A percentile compares a stretch with the other conserved stretches of the same genome.
Conservation (phyloP, 2,329 filamentous ascomycete genomes). For the Meredithiella fracta region DNA sequence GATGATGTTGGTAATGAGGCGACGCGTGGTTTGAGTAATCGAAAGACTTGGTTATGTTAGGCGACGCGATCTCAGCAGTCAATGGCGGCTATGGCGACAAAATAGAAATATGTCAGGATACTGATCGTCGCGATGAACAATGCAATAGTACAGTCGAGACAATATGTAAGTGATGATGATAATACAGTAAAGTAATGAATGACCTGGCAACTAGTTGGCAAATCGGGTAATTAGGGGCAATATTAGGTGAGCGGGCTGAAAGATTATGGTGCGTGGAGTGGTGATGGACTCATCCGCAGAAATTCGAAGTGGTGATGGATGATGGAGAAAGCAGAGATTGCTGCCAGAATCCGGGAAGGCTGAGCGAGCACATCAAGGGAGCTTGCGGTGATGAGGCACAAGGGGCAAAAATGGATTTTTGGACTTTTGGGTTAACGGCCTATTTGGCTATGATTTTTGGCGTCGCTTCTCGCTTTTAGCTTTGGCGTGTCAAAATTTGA, state of each 20-base stretch:
- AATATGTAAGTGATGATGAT: background rate
- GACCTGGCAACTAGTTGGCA: background rate
- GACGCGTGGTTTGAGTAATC: conserved; percentile 29
- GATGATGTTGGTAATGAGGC: conserved; percentile 21
- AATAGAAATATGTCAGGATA: background rate
- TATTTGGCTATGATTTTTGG: conserved; percentile 1
- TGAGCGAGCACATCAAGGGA: background rate
- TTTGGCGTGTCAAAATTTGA: background rate
- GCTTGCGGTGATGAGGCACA: conserved; percentile 1
- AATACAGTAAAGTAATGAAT: background rate
- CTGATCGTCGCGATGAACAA: background rate
- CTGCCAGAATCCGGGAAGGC: background rate
- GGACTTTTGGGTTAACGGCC: conserved; percentile 1
- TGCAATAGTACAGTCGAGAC: background rate
- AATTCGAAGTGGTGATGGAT: background rate
- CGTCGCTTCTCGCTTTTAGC: conserved; percentile 16
- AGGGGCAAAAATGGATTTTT: conserved; percentile 6
- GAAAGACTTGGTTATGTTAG: conserved; percentile 4
- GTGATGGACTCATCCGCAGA: background rate
- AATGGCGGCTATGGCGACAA: background rate
- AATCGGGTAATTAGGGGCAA: background rate
- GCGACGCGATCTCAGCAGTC: conserved; percentile 5
- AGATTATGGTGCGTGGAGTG: background rate
- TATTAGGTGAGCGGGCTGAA: background rate
- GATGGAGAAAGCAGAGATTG: background rate